Percentiles rank a stretch among this genome's conserved stretches.
Evolutionary conservation across 805 yeast species (phyloP).

Genomic region (Ogataea methanolica): DNA sequence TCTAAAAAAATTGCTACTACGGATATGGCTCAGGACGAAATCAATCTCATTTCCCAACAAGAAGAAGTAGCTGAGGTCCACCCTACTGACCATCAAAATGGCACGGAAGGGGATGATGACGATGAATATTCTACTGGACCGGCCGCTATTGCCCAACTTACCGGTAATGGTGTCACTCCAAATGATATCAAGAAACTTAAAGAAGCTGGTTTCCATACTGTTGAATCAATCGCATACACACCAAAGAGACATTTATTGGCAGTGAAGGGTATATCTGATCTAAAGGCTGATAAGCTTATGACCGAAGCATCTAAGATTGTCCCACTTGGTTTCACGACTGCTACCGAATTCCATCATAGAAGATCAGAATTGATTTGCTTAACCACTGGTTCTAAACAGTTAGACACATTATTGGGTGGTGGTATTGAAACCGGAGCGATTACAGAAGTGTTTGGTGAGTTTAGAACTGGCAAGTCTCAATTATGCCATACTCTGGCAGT

Average conservation of each 20-base stretch:
- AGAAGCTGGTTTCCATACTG: conserved; percentile 84
- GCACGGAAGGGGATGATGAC: conserved; percentile 44
- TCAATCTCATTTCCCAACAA: too few species aligned
- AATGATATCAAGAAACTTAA: conserved; percentile 75
- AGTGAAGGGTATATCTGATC: conserved; percentile 92
- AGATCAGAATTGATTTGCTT: conserved; percentile 87
- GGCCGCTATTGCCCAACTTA: conserved; percentile 46
- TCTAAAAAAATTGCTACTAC: too few species aligned
- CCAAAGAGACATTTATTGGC: conserved; percentile 73
- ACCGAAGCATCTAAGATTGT: conserved; percentile 82
- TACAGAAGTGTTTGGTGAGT: conserved; percentile 95
- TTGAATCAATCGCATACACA: conserved; percentile 89
- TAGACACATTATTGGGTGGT: conserved; percentile 91
- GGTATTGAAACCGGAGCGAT: conserved; percentile 97
- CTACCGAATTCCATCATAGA: conserved; percentile 87
- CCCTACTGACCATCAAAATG: conserved; percentile 8
- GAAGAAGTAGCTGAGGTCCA: not conserved
- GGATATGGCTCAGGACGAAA: too few species aligned
- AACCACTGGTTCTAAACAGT: conserved; percentile 92
- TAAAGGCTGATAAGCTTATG: conserved; percentile 83
- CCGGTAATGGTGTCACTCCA: conserved; percentile 81
- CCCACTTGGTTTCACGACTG: conserved; percentile 96
- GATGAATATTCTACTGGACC: conserved; percentile 43
- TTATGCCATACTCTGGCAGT: conserved; percentile 95
- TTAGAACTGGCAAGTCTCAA: conserved; percentile 96